Base-by-base conservation (phyloP, 2,329 filamentous ascomycete species). In the Stemphylium vesicarium region DNA sequence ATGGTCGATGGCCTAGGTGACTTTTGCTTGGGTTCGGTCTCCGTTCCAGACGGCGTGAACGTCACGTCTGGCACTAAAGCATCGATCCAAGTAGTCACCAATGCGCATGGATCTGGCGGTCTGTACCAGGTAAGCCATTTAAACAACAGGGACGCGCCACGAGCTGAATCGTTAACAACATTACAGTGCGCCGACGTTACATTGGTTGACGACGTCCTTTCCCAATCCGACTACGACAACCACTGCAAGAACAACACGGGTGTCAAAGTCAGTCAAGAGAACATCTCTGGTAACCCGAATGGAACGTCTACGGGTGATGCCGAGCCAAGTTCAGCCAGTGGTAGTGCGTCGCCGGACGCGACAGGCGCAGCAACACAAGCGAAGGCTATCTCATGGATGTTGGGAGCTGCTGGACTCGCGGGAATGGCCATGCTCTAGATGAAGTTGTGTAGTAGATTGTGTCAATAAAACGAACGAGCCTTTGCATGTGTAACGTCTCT, bases 161-260 rank as follows among this genome's bases (percentile, higher is more conserved):
- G 15, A 15, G 35, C 16, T 8, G 4, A 42, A 6, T 45, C 4
- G 26, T 42, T 55, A 32, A 58, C 10, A 4, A 15, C 7, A 33
- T 22, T 7, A 49, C 56, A 88, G 86, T 93, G 90, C 74, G 87
- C 89, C 68, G 89, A 93, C 65, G 84, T 92, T 62, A 87, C 84
- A 22, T 88, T 93, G 77, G 82, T 81, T 29, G 77, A 78, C 46
- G 77, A 78, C 10, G 79, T 84, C 4, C 77, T 80, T 15, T 71
- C 77, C 8, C 78, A 82, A 13, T 69, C 77, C 22, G 77, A 77
- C 31, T 75, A 71, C 62, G 62, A 71, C 18, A 75, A 77, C 36
- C 75, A 81, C 53, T 91, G 88, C 81, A 77, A 75, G 60, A 89
- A 85, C 62, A 81, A 80, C 60, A 85, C 81, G 9, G 83, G 82